These are phyloP conservation scores for Didymella exigua DNA, from an alignment of 2,329 filamentous ascomycete genomes.

Conservation along the genomic window DNA sequence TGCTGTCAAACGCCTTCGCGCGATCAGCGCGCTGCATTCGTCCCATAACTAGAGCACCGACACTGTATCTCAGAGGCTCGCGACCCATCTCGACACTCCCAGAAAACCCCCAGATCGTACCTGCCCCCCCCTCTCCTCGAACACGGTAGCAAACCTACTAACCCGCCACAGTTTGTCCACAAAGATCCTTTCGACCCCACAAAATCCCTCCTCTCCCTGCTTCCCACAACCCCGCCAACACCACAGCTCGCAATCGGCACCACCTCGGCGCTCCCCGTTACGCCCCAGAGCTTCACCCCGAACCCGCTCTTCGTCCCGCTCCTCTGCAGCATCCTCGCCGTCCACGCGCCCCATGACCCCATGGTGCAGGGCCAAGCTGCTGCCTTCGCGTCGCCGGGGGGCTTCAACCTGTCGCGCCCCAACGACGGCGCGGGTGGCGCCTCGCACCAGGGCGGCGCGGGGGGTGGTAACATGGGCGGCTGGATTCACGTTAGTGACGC, in stretches of 20 bases:
- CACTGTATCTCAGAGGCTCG: slow-evolving; percentile 30
- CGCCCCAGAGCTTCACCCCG: slow-evolving; percentile 60
- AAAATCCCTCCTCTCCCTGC: slow-evolving; percentile 60
- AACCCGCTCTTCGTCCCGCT: slow-evolving; percentile 63
- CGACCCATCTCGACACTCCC: slow-evolving; percentile 49
- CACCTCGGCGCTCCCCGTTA: slow-evolving; percentile 61
- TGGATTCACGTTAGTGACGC: slow-evolving; percentile 68
- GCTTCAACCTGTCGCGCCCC: slow-evolving; percentile 55
- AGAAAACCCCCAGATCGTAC: slow-evolving; percentile 52
- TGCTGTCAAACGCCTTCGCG: slow-evolving; percentile 29
- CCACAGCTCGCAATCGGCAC: slow-evolving; percentile 61
- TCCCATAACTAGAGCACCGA: slow-evolving; percentile 14
- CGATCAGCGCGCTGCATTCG: slow-evolving; percentile 28
- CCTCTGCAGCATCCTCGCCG: slow-evolving; percentile 61
- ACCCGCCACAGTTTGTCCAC: slow-evolving; percentile 55
- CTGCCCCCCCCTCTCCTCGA: background rate
- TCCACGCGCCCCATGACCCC: slow-evolving; percentile 62
- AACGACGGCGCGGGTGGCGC: slow-evolving; percentile 60
- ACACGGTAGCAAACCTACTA: no score
- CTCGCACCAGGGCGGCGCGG: slow-evolving; percentile 63
- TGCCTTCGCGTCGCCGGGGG: slow-evolving; percentile 64
- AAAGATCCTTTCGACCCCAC: slow-evolving; percentile 48
- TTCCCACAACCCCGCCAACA: slow-evolving; percentile 61
- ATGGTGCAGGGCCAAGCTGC: slow-evolving; percentile 63
- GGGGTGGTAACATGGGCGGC: slow-evolving; percentile 63